Evolutionary conservation across 352 stramenopile genomes (phyloP), one percentile per base, ranked within the genome.

Genomic region (Lagenidium sp.): DNA sequence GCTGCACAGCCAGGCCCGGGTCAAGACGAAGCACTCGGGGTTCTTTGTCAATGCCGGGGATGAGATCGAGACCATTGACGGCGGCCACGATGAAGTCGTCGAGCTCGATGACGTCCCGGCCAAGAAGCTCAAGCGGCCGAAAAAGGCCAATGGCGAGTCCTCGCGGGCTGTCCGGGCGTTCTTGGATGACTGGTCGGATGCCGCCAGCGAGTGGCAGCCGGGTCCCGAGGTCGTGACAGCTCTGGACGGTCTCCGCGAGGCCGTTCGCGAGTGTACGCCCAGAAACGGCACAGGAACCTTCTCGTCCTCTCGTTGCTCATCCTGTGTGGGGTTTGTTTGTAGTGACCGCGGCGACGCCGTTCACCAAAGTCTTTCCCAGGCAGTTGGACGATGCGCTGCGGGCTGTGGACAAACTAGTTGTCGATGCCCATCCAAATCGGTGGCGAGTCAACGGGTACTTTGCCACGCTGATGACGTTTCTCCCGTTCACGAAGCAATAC

Each of bases 361-460:
- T 91, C 39, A 79, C 72, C 1, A 94, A 94, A 37, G 71, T 88
- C 10, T 94, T 90, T 38, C 81, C 81, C 6, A 68, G 78, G 22
- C 79, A 68, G 15, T 46, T 94, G 15, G 81, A 94, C 55, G 81
- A 91, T 41, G 57, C 68, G 13, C 57, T 94, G n/a, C 68, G 81
- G 7, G 74, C 64, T 0, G 81, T 94, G 21, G 81, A 94, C 44
- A 73, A 70, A 15, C 52, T 88, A 13, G 81, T 91, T 23, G 81
- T 94, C 25, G 73, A 87, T 36, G 60, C 81, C 6, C 81, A 94
- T 50, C 81, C 81, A 22, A 90, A 94, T 54, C 85, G 87, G 50
- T 94, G 81, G 81, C 73, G 81, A 15, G 81, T 94, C 47, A 94
- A 87, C 50, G 81, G 81, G 16, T 94, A 94, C 44, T 91, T 94